Conservation (phyloP, 331 rosid genomes). For the Erythrophleum ivorense region DNA sequence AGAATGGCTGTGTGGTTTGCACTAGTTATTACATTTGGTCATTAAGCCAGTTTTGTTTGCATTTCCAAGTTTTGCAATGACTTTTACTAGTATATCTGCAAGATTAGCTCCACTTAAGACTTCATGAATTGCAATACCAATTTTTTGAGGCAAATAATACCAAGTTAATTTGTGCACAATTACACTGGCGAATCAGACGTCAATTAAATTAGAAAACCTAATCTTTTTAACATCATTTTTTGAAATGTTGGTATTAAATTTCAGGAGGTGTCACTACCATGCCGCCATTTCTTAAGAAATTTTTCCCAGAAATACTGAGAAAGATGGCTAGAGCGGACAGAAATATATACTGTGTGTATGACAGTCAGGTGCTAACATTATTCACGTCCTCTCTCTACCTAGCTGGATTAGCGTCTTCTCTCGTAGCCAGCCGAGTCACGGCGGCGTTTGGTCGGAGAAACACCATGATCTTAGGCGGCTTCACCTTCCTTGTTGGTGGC, state of each 20-base stretch:
- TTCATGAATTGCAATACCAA: no score
- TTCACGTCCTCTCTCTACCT: conserved; percentile 72
- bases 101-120: no score
- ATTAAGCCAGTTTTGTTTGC: no score
- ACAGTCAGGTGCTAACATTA: conserved; percentile 64
- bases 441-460: conserved; percentile 49
- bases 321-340: conserved; percentile 42
- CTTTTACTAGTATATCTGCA: no score
- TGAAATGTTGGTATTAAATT: not conserved
- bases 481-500: conserved; percentile 55
- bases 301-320: conserved; percentile 61
- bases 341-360: conserved; percentile 61
- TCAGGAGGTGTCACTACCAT: conserved; percentile 77
- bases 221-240: not conserved
- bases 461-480: conserved; percentile 61
- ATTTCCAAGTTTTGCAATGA: no score
- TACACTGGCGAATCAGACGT: no score
- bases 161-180: no score
- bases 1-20: no score
- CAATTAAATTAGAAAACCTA: not conserved
- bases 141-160: no score
- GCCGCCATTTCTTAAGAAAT: conserved; percentile 64
- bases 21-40: no score
- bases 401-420: conserved; percentile 56
- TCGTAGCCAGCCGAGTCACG: conserved; percentile 55